Evolutionary conservation across 352 stramenopile genomes (phyloP), one percentile per base, ranked within the genome.

Genomic region (Phytophthora vignae): DNA sequence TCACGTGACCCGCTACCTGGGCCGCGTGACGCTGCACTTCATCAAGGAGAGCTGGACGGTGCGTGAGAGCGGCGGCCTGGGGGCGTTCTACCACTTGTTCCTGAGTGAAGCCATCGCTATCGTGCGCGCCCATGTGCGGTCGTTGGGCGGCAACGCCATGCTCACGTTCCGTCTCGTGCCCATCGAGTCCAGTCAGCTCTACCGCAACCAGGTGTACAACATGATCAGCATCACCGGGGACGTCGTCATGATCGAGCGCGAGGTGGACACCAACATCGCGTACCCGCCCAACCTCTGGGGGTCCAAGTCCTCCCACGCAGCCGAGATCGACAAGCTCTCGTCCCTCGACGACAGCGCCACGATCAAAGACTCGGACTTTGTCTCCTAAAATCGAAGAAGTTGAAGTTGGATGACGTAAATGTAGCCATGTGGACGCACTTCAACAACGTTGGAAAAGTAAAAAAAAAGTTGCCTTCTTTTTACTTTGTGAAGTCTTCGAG

Each of bases 31-130:
- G 57, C 68, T 97, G 38, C 91, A 97, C 67, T 97, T 97, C 33
- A 96, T 97, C 70, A 96, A 96, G 67, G 91, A 97, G 67, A 96
- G 88, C 58, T 96, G 90, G 90, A 95, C 88, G 0, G 91, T 97
- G 49, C 87, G 90, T 17, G 90, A 97, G 65, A 90, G 85, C 50
- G 90, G 90, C n/a, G 91, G 89, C 1, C 69, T 97, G 5, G 88
- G 90, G 10, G 88, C 87, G 1, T 97, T 97, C 49, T 96, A 96
- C 64, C 91, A 97, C 58, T 69, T 95, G 53, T 97, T 97, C 54
- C 63, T 97, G 38, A 94, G 85, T 48, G 90, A 97, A 78, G 91
- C 89, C 8, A 95, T 96, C 55, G 88, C 90, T 0, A 94, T 96
- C 40, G 90, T 94, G 5, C 90, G 91, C 11, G 88, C 91, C 0